Conservation (phyloP, 352 stramenopile genomes). For the Phytophthora agathidicida region DNA sequence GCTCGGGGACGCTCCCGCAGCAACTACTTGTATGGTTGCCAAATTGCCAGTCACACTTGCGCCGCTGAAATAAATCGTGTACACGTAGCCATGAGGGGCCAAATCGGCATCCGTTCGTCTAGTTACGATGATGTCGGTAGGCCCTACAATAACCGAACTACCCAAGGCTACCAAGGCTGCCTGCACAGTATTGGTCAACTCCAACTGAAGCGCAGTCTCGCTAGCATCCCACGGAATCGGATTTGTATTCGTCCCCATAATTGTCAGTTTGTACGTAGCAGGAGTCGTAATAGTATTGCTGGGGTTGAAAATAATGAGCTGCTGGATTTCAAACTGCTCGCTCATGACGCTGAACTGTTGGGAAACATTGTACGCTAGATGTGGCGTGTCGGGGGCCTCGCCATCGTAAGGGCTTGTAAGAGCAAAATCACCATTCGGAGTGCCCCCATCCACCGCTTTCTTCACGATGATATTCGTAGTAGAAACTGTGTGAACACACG, state of each 20-base stretch:
- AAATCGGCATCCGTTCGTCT: conserved; percentile 42
- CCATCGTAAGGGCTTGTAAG: conserved; percentile 58
- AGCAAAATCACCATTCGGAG: conserved; percentile 41
- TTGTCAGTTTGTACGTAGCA: conserved; percentile 50
- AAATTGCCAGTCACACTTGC: conserved; percentile 46
- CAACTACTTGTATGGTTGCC: conserved; percentile 22
- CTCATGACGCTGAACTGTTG: conserved; percentile 77
- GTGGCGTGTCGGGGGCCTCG: conserved; percentile 40
- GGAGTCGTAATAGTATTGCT: conserved; percentile 37
- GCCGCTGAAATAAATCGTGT: conserved; percentile 80
- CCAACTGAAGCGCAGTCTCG: conserved; percentile 41
- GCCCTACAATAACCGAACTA: conserved; percentile 2
- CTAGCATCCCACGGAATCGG: conserved; percentile 65
- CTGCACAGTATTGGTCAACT: conserved; percentile 22
- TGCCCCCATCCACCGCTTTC: conserved; percentile 32
- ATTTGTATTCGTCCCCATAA: conserved; percentile 36
- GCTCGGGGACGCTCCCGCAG: conserved; percentile 3
- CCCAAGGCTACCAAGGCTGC: conserved; percentile 37
- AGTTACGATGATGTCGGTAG: conserved; percentile 60
- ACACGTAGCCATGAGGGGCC: conserved; percentile 67
- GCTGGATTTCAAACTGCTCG: conserved; percentile 76
- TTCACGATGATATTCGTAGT: conserved; percentile 26
- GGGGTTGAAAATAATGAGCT: conserved; percentile 56
- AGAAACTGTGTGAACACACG: conserved; percentile 8
- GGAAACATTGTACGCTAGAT: conserved; percentile 61